Conservation (phyloP, 2,329 filamentous ascomycete genomes). For the Penicillium sp. region DNA sequence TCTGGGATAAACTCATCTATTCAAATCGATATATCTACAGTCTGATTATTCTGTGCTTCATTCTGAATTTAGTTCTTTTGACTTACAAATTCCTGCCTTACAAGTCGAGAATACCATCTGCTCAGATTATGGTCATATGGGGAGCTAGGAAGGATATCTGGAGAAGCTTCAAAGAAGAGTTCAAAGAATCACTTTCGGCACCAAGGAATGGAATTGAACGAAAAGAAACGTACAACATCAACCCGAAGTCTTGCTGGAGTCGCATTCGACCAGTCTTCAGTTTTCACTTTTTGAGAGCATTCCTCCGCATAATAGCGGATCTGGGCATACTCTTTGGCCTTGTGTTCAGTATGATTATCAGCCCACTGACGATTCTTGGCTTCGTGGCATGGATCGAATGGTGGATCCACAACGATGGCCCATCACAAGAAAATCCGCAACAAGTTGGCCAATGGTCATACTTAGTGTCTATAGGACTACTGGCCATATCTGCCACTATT, state of each 20-base stretch:
- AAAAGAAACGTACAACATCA: background rate
- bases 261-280: conserved; percentile 8
- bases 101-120: conserved; percentile 26
- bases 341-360: conserved; percentile 31
- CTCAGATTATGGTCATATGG: conserved; percentile 26
- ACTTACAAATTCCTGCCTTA: conserved; percentile 25
- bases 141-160: conserved; percentile 21
- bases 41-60: conserved; percentile 25
- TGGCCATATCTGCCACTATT: conserved; percentile 29
- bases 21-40: conserved; percentile 32
- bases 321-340: conserved; percentile 18
- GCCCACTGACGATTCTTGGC: conserved; percentile 30
- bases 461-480: conserved; percentile 27
- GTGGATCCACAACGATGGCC: conserved; percentile 31
- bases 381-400: conserved; percentile 36
- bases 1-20: conserved; percentile 21
- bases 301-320: conserved; percentile 16
- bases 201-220: background rate
- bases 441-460: conserved; percentile 36
- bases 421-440: conserved; percentile 26
- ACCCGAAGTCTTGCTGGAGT: background rate
- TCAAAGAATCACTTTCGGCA: background rate
- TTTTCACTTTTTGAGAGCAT: conserved; percentile 7
- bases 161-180: conserved; percentile 17
- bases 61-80: conserved; percentile 26